A percentile compares a stretch with the other conserved stretches of the same genome.
phyloP scores from a whole-genome alignment of 331 rosid genomes.

The Acacia pycnantha region DNA sequence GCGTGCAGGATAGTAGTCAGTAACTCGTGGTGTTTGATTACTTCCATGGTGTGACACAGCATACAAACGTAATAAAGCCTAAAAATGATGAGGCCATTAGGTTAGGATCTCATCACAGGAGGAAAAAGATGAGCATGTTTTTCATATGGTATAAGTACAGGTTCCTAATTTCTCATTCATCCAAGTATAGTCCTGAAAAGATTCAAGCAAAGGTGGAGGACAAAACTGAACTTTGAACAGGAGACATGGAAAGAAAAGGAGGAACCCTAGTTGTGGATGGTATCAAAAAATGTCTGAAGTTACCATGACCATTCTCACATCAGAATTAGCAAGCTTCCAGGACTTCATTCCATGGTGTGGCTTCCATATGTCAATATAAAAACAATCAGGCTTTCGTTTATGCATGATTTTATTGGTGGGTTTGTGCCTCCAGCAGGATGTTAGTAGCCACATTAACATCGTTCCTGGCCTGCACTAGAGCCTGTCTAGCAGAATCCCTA shows the following conservation, averaged over 20 bases:
- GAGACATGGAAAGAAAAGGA: not conserved
- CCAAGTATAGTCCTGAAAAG: slow-evolving; percentile 33
- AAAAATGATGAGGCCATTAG: not conserved
- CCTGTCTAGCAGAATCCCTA: slow-evolving; percentile 91
- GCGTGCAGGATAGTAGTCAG: not conserved
- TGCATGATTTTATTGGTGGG: slow-evolving; percentile 45
- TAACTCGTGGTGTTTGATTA: not conserved
- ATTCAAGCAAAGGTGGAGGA: slow-evolving; percentile 28
- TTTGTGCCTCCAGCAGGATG: slow-evolving; percentile 86
- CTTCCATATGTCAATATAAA: slow-evolving; percentile 22
- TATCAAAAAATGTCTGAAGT: slow-evolving; percentile 32
- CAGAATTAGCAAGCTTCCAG: slow-evolving; percentile 35
- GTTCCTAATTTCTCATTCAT: slow-evolving; percentile 48
- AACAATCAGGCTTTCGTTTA: slow-evolving; percentile 17
- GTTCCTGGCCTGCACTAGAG: slow-evolving; percentile 88
- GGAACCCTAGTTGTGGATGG: slow-evolving; percentile 29
- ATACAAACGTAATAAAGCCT: not conserved
- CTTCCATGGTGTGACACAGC: not conserved
- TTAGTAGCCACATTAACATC: slow-evolving; percentile 84
- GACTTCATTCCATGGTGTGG: slow-evolving; percentile 22
- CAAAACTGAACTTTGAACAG: slow-evolving; percentile 24
- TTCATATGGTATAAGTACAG: slow-evolving; percentile 44
- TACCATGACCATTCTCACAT: slow-evolving; percentile 33
- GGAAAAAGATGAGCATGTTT: slow-evolving; percentile 17
- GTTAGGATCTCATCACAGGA: not conserved